Evolutionary conservation across 257 asterid species (phyloP).

Genomic region (Plectranthus barbatus): DNA sequence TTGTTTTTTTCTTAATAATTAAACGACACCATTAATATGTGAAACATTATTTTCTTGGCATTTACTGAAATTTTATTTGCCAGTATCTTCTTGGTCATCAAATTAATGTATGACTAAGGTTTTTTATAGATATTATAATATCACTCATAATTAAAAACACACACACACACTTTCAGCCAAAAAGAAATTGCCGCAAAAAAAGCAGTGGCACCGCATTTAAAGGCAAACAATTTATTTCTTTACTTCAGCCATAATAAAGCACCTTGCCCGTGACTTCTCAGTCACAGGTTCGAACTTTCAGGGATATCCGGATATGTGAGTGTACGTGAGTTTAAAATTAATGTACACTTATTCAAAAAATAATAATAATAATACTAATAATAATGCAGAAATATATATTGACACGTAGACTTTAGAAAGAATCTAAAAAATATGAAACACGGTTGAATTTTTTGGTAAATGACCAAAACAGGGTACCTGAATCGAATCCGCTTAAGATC

Average conservation of each 20-base stretch:
- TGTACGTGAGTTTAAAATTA: too few species aligned
- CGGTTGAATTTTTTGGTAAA: neutral
- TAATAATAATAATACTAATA: neutral
- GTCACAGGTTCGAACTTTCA: too few species aligned
- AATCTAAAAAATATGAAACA: neutral
- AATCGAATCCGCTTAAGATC: conserved; percentile 93
- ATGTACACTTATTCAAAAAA: too few species aligned
- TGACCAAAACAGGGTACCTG: conserved; percentile 46
- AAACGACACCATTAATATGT: neutral
- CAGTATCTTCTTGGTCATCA: neutral
- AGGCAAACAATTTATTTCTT: neutral
- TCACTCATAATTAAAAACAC: too few species aligned
- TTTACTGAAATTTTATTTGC: neutral
- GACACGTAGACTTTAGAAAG: neutral
- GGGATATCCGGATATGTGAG: too few species aligned
- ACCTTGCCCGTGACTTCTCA: too few species aligned
- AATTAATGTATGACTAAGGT: neutral
- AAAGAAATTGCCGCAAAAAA: neutral
- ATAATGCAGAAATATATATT: neutral
- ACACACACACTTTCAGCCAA: neutral
- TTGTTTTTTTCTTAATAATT: neutral
- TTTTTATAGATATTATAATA: too few species aligned
- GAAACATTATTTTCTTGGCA: neutral
- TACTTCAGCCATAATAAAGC: too few species aligned
- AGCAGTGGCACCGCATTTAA: neutral